Conservation (phyloP, 495 filamentous ascomycete genomes). For the Talaromyces wortmannii region DNA sequence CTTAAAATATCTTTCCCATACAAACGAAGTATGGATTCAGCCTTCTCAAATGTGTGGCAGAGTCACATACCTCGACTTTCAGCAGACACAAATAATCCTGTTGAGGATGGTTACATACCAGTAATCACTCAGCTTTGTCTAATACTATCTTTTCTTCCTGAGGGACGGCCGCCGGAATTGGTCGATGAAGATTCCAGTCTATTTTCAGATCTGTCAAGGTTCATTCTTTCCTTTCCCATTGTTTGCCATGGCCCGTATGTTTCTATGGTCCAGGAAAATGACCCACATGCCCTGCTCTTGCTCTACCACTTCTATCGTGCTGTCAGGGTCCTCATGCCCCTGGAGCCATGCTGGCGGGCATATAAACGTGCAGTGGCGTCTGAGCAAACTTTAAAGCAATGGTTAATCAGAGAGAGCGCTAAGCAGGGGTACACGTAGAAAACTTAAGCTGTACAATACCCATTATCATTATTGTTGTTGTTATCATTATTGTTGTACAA, state of each 20-base stretch:
- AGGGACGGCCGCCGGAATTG: background rate
- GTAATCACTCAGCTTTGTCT: slow-evolving; percentile 1
- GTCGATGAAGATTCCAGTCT: background rate
- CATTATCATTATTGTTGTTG: too few species aligned
- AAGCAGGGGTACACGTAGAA: background rate
- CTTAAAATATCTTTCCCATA: background rate
- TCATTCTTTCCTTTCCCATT: background rate
- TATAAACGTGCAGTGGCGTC: background rate
- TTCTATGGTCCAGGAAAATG: background rate
- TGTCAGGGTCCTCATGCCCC: background rate
- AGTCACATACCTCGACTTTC: background rate
- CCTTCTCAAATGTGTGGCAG: background rate
- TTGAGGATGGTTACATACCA: background rate
- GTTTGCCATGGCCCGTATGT: background rate
- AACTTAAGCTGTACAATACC: too few species aligned
- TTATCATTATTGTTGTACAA: too few species aligned
- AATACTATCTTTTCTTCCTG: background rate
- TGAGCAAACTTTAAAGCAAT: background rate
- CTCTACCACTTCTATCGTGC: slow-evolving; percentile 3
- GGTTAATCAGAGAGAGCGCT: background rate
- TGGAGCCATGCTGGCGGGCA: background rate
- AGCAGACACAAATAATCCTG: background rate
- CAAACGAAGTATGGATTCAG: background rate
- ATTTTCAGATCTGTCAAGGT: background rate
- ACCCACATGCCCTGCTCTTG: background rate